Conservation (phyloP, 352 stramenopile species). For the Globisporangium recalcitrans region DNA sequence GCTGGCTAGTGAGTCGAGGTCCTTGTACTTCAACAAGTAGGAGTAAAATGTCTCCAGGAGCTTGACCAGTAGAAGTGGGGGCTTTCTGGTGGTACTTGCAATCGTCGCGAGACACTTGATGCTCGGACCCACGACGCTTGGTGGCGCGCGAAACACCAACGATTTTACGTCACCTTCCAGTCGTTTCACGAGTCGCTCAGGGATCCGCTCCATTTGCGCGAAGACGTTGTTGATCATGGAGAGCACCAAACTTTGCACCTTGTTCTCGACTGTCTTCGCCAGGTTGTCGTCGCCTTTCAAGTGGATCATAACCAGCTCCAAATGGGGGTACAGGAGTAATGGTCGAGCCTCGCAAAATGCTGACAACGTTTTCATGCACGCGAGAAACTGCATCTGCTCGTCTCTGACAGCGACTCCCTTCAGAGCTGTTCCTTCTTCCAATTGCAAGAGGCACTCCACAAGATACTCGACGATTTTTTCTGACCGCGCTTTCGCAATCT, state of each 20-base stretch:
- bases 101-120: slow-evolving; percentile 71
- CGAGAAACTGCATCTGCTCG: slow-evolving; percentile 54
- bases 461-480: slow-evolving; percentile 64
- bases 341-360: slow-evolving; percentile 73
- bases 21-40: slow-evolving; percentile 47
- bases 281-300: slow-evolving; percentile 54
- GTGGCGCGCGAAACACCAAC: slow-evolving; percentile 57
- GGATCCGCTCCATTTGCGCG: slow-evolving; percentile 38
- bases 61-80: slow-evolving; percentile 39
- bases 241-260: slow-evolving; percentile 57
- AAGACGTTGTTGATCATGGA: slow-evolving; percentile 65
- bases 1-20: slow-evolving; percentile 25
- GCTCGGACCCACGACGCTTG: slow-evolving; percentile 78
- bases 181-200: slow-evolving; percentile 31
- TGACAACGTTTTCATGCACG: slow-evolving; percentile 72
- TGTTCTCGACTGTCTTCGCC: slow-evolving; percentile 43
- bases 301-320: slow-evolving; percentile 74
- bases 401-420: slow-evolving; percentile 50
- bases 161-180: slow-evolving; percentile 63
- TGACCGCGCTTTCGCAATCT: slow-evolving; percentile 43
- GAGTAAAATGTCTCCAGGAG: slow-evolving; percentile 68
- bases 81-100: slow-evolving; percentile 33
- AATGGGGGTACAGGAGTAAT: slow-evolving; percentile 43
- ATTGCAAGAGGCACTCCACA: slow-evolving; percentile 52
- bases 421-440: slow-evolving; percentile 67